Base-by-base conservation (phyloP, 305 asterid genomes). In the Fraxinus xanthoxyloides region DNA sequence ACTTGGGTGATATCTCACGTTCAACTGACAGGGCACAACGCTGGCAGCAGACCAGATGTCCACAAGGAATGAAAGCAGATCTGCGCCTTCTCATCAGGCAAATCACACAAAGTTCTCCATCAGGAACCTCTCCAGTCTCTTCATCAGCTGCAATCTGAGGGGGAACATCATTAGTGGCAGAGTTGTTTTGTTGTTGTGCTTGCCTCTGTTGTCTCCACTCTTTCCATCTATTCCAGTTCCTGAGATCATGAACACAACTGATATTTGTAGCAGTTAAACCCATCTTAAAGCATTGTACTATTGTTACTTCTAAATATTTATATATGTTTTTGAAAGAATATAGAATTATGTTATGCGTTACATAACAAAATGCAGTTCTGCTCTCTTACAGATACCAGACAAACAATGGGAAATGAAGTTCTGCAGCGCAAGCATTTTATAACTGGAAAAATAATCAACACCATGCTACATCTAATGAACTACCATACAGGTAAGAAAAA, bases 61-160 rank as follows among this genome's bases (percentile, higher is more conserved):
- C 99, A 70, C 99, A 94, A 0, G 98, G 99, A 76, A 93, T 79
- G 63, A 96, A 96, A 76, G 97, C 98, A 74, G 95, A 91, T 2
- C 90, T 87, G 24, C 93, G 89, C 89, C 98, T 92, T 79, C 98
- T 91, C 87, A 80, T 85, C 38, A 93, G 88, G 87, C 99, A 96
- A 54, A 93, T 84, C 67, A 92, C 99, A 72, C 98, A 96, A 34
- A 96, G 85, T 88, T 91, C 94, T 26, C 98, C 98, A 48, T 92
- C 97, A 0, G 93, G 92, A 78, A 94, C 88, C n/a, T 92, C 91
- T 75, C 85, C 94, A 21, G 83, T 32, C 30, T 92, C 98, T 35
- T 92, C 98, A 32, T 91, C 98, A 8, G 82, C 77, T 34, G 75
- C 85, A 72, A 38, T 84, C 80, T 88, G 90, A 13, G 84, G 59